phyloP scores from a whole-genome alignment of 2,329 filamentous ascomycete species.

The Penicillium aurantiogriseum region DNA sequence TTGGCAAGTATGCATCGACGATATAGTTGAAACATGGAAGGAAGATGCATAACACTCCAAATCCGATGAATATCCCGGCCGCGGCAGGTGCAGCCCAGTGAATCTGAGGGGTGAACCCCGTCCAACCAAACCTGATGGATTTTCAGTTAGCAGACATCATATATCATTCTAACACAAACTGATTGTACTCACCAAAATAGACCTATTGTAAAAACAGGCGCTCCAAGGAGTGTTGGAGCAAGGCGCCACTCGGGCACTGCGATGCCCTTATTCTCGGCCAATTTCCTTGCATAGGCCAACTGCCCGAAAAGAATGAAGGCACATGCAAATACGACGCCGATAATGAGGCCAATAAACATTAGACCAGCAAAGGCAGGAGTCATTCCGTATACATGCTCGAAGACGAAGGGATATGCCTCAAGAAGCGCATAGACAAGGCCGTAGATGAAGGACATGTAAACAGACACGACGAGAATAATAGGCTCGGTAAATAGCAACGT shows the following conservation, averaged over 20 bases:
- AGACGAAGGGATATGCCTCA: conserved; percentile 31
- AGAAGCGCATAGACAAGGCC: conserved; percentile 30
- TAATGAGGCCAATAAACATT: conserved; percentile 31
- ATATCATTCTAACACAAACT: background rate
- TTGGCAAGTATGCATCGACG: conserved; percentile 36
- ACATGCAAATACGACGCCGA: conserved; percentile 21
- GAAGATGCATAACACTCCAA: conserved; percentile 32
- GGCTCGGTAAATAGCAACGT: conserved; percentile 39
- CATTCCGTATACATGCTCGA: conserved; percentile 31
- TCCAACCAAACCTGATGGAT: conserved; percentile 31
- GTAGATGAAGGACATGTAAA: conserved; percentile 36
- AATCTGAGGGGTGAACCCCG: conserved; percentile 24
- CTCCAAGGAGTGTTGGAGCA: conserved; percentile 26
- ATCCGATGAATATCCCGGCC: conserved; percentile 26
- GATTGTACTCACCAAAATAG: conserved; percentile 32
- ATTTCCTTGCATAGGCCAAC: conserved; percentile 22
- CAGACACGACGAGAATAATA: conserved; percentile 33
- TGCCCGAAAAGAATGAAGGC: conserved; percentile 29
- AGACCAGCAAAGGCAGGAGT: conserved; percentile 27
- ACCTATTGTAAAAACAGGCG: conserved; percentile 32
- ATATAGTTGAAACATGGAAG: conserved; percentile 35
- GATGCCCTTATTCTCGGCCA: conserved; percentile 21
- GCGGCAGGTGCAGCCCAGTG: conserved; percentile 29
- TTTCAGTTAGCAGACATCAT: background rate
- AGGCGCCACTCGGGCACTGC: conserved; percentile 32